Evolutionary conservation across 1,284 basidiomycete species (phyloP), one percentile per base, ranked within the genome.

Genomic region (Cryptococcus hybrid): DNA sequence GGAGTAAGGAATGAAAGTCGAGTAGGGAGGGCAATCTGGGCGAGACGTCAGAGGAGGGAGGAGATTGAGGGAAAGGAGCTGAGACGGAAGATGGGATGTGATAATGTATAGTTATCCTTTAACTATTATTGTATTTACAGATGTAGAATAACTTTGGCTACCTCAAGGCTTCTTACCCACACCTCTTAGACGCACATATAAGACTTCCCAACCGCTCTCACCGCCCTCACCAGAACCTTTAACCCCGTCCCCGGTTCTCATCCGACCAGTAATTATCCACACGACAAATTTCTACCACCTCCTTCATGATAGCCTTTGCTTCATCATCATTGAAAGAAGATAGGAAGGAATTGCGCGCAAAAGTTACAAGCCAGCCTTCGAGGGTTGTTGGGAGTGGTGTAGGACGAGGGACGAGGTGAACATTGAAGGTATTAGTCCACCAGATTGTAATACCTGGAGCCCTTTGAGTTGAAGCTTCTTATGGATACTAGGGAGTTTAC

Each of bases 1-100:
- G 84, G 85, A 1, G 80, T 87, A 57, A 80, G 83, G 65, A 92
- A 85, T 62, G 85, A 84, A 48, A 92, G 89, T 75, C 82, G 89
- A n/a, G 91, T 87, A 0, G 91, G 89, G 0, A 82, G 83, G 59
- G 91, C 91, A n/a, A 79, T 88, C 45, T 77, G 84, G 51, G 86
- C 88, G 1, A 65, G 78, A 54, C 65, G 66, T 51, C 54, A 47
- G 35, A 56, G 63, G 24, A 62, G 62, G 43, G 47, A 30, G 40
- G 45, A 38, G 9, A 47, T 13, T 40, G 43, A 24, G 24, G 42
- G 52, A 54, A 18, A 34, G 47, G 12, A 43, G 35, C 37, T 15
- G 57, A 59, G 18, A 59, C 57, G 35, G 57, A 59, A 47, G 57
- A 59, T 52, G 57, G 57, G 13, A 54, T 54, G 50, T 59, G 35